Percentiles rank a stretch among this genome's conserved stretches.
Evolutionary conservation across 1,284 basidiomycete genomes (phyloP).

Genomic region (Thelephora terrestris): DNA sequence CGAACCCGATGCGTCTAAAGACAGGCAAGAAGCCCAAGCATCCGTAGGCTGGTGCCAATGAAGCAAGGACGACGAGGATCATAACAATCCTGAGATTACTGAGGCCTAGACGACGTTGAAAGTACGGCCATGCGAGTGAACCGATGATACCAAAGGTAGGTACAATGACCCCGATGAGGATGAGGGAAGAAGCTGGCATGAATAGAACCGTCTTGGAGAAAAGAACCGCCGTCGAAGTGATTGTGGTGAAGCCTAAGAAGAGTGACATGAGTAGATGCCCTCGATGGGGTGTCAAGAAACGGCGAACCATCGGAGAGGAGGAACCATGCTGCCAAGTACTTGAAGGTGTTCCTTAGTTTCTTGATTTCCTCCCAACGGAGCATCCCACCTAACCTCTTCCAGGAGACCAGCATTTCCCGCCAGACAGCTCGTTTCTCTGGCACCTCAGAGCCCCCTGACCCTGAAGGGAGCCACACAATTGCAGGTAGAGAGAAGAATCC

Average conservation of each 20-base stretch:
- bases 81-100: constrained; percentile 62
- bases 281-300: not conserved
- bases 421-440: constrained; percentile 32
- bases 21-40: constrained; percentile 67
- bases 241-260: constrained; percentile 62
- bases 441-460: constrained; percentile 6
- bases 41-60: constrained; percentile 71
- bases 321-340: constrained; percentile 85
- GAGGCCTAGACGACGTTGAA: constrained; percentile 54
- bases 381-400: constrained; percentile 62
- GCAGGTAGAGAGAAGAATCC: constrained; percentile 69
- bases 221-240: constrained; percentile 74
- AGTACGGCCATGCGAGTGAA: constrained; percentile 56
- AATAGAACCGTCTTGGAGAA: constrained; percentile 75
- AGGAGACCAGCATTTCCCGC: constrained; percentile 49
- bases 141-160: constrained; percentile 66
- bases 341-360: constrained; percentile 74
- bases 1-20: constrained; percentile 39
- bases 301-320: constrained; percentile 75
- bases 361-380: constrained; percentile 58
- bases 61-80: constrained; percentile 55
- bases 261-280: not conserved
- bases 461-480: constrained; percentile 56
- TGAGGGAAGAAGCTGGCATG: constrained; percentile 61
- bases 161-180: constrained; percentile 61